Evolutionary conservation across 2,329 filamentous ascomycete species (phyloP).

Genomic region (Talaromyces sp.): DNA sequence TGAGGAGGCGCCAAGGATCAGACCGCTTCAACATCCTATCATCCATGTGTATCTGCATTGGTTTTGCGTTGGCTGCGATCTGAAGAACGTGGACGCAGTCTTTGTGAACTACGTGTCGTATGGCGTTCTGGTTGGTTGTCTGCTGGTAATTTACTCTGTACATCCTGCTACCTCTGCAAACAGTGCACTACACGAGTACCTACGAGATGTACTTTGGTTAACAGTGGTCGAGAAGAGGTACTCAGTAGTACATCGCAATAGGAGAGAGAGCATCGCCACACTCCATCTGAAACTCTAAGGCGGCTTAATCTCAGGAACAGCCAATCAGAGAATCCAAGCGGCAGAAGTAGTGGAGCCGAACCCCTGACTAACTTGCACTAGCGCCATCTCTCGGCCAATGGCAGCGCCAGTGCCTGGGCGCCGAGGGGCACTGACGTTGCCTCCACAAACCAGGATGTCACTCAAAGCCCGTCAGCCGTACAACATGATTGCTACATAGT

Average conservation of each 20-base stretch:
- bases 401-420: too few relatives aligned
- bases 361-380: slow-evolving; percentile 14
- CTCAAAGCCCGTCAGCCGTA: too few relatives aligned
- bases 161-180: too few relatives aligned
- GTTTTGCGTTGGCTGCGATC: not conserved
- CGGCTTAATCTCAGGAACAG: not conserved
- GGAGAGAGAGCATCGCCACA: not conserved
- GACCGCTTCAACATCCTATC: not conserved
- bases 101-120: too few relatives aligned
- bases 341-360: not conserved
- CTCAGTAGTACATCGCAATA: not conserved
- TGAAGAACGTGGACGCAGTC: not conserved
- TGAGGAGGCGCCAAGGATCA: slow-evolving; percentile 1
- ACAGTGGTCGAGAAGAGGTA: too few relatives aligned
- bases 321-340: not conserved
- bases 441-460: not conserved
- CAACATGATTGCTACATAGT: too few relatives aligned
- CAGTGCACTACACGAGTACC: too few relatives aligned
- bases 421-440: not conserved
- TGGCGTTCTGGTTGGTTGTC: not conserved
- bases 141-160: not conserved
- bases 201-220: too few relatives aligned
- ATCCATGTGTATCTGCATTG: not conserved
- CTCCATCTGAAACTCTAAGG: not conserved
- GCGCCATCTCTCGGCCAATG: not conserved